These are phyloP conservation scores for Evernia prunastri DNA, from an alignment of 495 filamentous ascomycete genomes.

Conservation along the genomic window DNA sequence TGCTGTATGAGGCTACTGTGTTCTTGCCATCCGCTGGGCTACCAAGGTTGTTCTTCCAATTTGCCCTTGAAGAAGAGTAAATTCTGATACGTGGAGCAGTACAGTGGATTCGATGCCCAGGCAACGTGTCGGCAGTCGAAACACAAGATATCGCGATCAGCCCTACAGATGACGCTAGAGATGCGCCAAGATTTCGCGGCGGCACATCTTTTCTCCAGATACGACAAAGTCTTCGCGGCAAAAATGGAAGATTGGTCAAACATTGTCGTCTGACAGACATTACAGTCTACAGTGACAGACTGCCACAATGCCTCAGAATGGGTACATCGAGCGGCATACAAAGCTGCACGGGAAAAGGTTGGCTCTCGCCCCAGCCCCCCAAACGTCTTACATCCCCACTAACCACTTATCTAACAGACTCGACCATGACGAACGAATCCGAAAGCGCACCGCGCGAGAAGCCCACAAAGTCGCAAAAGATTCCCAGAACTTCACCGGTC, in stretches of 20 bases:
- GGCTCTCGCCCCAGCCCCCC: neutral
- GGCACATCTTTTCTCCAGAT: neutral
- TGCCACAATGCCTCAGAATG: constrained; percentile 20
- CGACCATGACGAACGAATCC: constrained; percentile 84
- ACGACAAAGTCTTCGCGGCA: neutral
- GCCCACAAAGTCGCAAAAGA: constrained; percentile 76
- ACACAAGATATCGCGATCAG: too few species aligned
- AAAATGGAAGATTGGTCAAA: neutral
- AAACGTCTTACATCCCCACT: constrained; percentile 4
- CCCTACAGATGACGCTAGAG: neutral
- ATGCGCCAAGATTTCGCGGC: neutral
- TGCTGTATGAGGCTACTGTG: too few species aligned
- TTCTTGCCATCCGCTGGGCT: too few species aligned
- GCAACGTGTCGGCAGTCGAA: too few species aligned
- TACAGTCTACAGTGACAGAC: neutral
- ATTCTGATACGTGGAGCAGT: neutral
- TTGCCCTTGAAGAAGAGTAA: neutral
- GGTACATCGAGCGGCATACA: constrained; percentile 80
- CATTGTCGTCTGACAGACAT: neutral
- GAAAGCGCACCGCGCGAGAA: constrained; percentile 85
- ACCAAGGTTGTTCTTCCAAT: too few species aligned
- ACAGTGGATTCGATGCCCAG: too few species aligned
- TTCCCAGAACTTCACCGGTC: constrained; percentile 84
- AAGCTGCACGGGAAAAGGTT: constrained; percentile 73
- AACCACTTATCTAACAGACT: constrained; percentile 39